These are phyloP conservation scores for Millerozyma miso DNA, from an alignment of 805 yeast species.

Conservation along the genomic window DNA sequence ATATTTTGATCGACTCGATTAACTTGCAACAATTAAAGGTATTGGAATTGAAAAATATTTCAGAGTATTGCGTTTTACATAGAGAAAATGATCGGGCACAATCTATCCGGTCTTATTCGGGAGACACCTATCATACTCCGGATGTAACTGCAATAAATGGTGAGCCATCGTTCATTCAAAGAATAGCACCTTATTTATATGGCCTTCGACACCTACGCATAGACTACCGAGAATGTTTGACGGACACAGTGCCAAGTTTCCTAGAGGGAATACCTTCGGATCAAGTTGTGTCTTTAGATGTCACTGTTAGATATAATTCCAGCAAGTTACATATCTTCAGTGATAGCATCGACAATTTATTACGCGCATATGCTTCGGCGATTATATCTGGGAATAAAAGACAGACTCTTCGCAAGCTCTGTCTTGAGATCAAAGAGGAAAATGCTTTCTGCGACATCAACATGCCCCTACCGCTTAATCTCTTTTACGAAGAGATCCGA, in stretches of 20 bases:
- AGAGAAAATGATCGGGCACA: background rate
- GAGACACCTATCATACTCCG: conserved; percentile 11
- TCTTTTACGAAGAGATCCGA: conserved; percentile 11
- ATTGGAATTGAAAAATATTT: conserved; percentile 30
- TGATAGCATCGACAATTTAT: conserved; percentile 8
- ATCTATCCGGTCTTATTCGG: no score
- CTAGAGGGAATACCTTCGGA: conserved; percentile 14
- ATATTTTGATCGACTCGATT: conserved; percentile 13
- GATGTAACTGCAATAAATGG: conserved; percentile 4
- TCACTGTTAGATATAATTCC: conserved; percentile 38
- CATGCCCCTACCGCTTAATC: conserved; percentile 16
- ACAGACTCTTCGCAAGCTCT: conserved; percentile 24
- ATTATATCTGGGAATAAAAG: conserved; percentile 9
- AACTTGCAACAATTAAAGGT: conserved; percentile 17
- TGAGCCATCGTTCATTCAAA: conserved; percentile 18
- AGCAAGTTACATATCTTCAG: conserved; percentile 13
- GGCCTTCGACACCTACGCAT: conserved; percentile 25
- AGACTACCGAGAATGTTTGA: conserved; percentile 38
- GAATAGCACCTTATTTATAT: conserved; percentile 20
- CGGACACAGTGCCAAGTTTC: conserved; percentile 40
- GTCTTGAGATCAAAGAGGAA: conserved; percentile 40
- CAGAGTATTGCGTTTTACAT: conserved; percentile 18
- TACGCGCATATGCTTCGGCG: conserved; percentile 14
- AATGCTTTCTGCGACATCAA: conserved; percentile 25
- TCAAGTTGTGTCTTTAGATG: conserved; percentile 31